Conservation (phyloP, 305 asterid species). For the Solanum hybrid region DNA sequence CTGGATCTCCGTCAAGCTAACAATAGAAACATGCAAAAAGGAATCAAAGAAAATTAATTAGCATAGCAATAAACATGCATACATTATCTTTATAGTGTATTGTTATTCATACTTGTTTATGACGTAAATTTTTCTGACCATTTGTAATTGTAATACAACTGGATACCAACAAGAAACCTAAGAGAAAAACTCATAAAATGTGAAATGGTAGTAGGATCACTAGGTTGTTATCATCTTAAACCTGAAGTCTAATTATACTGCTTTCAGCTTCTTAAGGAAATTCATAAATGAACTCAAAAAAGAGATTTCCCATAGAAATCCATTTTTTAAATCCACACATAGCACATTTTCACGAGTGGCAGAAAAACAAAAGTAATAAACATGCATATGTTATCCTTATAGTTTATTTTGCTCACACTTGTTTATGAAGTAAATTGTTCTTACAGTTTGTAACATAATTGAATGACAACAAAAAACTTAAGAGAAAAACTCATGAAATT, state of each 20-base stretch:
- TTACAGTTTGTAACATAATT: neutral
- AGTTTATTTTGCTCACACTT: neutral
- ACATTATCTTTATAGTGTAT: neutral
- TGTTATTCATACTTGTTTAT: neutral
- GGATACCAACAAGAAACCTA: neutral
- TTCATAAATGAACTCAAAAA: neutral
- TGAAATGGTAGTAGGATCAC: neutral
- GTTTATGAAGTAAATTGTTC: neutral
- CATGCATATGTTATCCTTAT: neutral
- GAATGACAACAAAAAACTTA: neutral
- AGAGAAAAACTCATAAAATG: neutral
- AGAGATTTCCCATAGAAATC: neutral
- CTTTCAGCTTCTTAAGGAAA: neutral
- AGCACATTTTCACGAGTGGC: neutral
- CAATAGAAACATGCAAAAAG: constrained; percentile 3
- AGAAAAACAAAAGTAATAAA: neutral
- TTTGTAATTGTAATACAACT: neutral
- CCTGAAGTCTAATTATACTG: neutral
- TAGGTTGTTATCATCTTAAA: neutral
- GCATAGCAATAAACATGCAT: neutral
- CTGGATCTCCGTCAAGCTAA: constrained; percentile 85
- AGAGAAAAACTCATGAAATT: neutral
- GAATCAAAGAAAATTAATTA: neutral
- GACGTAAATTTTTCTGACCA: neutral
- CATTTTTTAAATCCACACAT: neutral